Conservation (phyloP, 2,329 filamentous ascomycete species). For the Nannizziopsis arthrosporioides region DNA sequence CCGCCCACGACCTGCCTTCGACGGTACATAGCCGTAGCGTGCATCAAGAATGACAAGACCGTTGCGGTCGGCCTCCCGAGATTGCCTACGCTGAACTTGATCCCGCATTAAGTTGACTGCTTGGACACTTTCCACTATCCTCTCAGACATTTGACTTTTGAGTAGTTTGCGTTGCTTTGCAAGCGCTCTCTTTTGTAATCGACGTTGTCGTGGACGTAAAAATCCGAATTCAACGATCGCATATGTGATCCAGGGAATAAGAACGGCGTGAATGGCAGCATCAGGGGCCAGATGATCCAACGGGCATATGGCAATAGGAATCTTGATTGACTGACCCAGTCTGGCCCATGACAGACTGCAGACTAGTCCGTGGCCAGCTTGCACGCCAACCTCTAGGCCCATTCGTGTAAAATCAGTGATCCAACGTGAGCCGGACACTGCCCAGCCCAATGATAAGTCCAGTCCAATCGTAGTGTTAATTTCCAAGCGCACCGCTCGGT, state of each 20-base stretch:
- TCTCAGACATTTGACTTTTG: constrained; percentile 26
- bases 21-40: constrained; percentile 30
- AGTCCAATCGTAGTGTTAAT: constrained; percentile 21
- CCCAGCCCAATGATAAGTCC: constrained; percentile 26
- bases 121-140: constrained; percentile 28
- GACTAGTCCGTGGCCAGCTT: constrained; percentile 25
- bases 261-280: constrained; percentile 26
- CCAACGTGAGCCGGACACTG: constrained; percentile 26
- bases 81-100: constrained; percentile 30
- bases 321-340: constrained; percentile 30
- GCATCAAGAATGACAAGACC: constrained; percentile 33
- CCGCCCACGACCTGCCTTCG: constrained; percentile 17
- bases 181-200: constrained; percentile 25
- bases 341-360: constrained; percentile 32
- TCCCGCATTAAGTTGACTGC: constrained; percentile 33
- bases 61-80: constrained; percentile 24
- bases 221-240: constrained; percentile 33
- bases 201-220: constrained; percentile 29
- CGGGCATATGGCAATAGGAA: constrained; percentile 31
- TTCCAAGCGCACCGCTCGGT: constrained; percentile 27
- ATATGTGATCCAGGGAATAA: constrained; percentile 32
- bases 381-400: constrained; percentile 31
- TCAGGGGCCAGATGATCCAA: constrained; percentile 25
- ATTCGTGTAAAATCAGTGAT: constrained; percentile 30
- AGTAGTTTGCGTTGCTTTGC: constrained; percentile 29